Evolutionary conservation across 805 yeast species (phyloP), one percentile per base, ranked within the genome.

Genomic region (Schizosaccharomyces lindneri): DNA sequence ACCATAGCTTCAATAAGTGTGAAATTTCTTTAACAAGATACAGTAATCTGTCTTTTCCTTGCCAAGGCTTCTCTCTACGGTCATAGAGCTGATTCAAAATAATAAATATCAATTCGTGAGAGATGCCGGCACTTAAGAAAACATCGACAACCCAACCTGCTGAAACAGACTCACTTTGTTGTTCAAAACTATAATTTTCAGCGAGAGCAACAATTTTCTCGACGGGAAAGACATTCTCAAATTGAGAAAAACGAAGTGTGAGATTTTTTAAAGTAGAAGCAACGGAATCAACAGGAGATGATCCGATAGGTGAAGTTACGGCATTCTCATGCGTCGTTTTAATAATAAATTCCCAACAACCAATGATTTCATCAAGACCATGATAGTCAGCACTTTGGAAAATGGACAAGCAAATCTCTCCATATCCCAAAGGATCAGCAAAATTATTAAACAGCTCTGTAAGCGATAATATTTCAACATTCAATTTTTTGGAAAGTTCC

Each of bases 351-450:
- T 43, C 55, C 61, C 61, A 59, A 43, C 55, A 43, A n/a, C 24
- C 31, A n/a, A 31, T 7, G 17, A 59, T 31, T n/a, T 43, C 55
- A 43, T 15, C 27, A 6, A 64, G 7, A 7, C 39, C 61, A 9
- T n/a, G n/a, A 51, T 84, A 84, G 68, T 90, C 96, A 2, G 97
- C 82, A 15, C 84, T 79, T 68, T 86, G 85, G 75, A 85, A 86
- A 17, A 88, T 82, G 51, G 80, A 72, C 63, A 89, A 75, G 64
- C 95, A 84, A 61, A 90, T 75, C 66, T 86, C 95, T 71, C 83
- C 82, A 69, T 89, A 90, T 5, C 90, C 90, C 64, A 89, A 74
- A 29, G 95, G 95, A 67, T 85, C 89, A 13, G 95, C 87, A 71
- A 78, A 90, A 65, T 81, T 83, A 72, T 93, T 90, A 75, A 82